Conservation (phyloP, 768 basidiomycete genomes). For the Termitomyces heimii region DNA sequence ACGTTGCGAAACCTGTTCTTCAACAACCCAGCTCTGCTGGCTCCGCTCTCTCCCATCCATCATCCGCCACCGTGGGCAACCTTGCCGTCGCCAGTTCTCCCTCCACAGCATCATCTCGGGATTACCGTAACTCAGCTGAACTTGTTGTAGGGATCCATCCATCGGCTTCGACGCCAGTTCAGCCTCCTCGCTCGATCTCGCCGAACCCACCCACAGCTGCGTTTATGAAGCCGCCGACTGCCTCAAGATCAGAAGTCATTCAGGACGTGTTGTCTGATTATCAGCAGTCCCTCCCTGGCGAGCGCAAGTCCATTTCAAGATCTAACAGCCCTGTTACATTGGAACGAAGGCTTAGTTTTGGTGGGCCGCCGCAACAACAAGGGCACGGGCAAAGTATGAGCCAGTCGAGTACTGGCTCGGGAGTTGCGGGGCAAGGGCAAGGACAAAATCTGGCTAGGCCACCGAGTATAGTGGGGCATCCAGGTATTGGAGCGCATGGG, state of each 20-base stretch:
- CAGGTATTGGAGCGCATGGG: constrained; percentile 76
- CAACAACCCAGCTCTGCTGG: constrained; percentile 15
- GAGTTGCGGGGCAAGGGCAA: constrained; percentile 18
- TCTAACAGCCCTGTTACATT: constrained; percentile 35
- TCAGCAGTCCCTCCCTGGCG: constrained; percentile 83
- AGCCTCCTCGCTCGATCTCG: constrained; percentile 55
- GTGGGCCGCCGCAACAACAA: constrained; percentile 4
- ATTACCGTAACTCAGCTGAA: constrained; percentile 75
- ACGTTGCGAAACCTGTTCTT: constrained; percentile 11
- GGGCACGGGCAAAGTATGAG: constrained; percentile 8
- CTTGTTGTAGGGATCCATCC: constrained; percentile 77
- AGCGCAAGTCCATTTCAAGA: constrained; percentile 56
- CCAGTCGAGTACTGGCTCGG: not conserved
- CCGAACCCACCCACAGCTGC: constrained; percentile 70
- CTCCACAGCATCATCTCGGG: constrained; percentile 36
- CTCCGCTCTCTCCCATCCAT: constrained; percentile 32
- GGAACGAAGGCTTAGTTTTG: constrained; percentile 23
- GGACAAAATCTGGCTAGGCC: constrained; percentile 45
- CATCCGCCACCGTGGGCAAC: constrained; percentile 6
- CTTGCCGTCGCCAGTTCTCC: constrained; percentile 17
- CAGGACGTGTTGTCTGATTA: constrained; percentile 75
- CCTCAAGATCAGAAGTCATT: constrained; percentile 48
- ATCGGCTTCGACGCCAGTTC: constrained; percentile 27
- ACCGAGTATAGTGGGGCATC: constrained; percentile 59
- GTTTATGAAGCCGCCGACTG: constrained; percentile 55